Evolutionary conservation across 2,329 filamentous ascomycete species (phyloP).

Genomic region (Aspergillus jensenii): DNA sequence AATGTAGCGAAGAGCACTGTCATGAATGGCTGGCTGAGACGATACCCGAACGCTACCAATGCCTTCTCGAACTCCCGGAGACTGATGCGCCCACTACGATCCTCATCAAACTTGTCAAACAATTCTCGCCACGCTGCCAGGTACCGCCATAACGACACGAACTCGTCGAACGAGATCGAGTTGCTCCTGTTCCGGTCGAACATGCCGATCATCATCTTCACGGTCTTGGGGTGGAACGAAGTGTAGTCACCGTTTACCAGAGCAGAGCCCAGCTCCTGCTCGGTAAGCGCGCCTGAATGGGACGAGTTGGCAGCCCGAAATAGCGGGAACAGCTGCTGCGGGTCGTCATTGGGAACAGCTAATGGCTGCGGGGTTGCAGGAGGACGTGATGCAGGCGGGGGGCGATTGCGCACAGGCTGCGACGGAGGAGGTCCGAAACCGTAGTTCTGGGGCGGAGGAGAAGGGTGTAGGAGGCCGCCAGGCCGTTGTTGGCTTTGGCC

Average conservation of each 20-base stretch:
- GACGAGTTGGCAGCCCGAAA: slow-evolving; percentile 83
- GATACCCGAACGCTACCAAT: slow-evolving; percentile 88
- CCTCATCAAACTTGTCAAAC: slow-evolving; percentile 92
- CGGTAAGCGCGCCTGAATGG: slow-evolving; percentile 79
- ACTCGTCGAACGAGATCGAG: slow-evolving; percentile 91
- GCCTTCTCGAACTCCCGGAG: slow-evolving; percentile 86
- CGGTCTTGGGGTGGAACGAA: slow-evolving; percentile 87
- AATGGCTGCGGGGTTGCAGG: slow-evolving; percentile 63
- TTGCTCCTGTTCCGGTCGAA: slow-evolving; percentile 91
- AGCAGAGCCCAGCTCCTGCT: slow-evolving; percentile 81
- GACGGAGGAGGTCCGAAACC: slow-evolving; percentile 51
- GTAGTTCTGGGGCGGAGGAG: slow-evolving; percentile 48
- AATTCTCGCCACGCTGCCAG: slow-evolving; percentile 89
- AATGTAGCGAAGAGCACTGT: slow-evolving; percentile 83
- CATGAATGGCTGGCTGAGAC: slow-evolving; percentile 80
- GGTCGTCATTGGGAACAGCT: slow-evolving; percentile 51
- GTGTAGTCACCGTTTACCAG: slow-evolving; percentile 97
- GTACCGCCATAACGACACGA: slow-evolving; percentile 95
- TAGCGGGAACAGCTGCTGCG: slow-evolving; percentile 69
- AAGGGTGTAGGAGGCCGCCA: slow-evolving; percentile 40
- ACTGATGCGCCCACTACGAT: slow-evolving; percentile 82
- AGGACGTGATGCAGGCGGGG: slow-evolving; percentile 60
- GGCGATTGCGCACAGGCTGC: slow-evolving; percentile 55
- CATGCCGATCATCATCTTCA: slow-evolving; percentile 99
- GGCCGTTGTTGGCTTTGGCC: slow-evolving; percentile 27